Evolutionary conservation across 2,329 filamentous ascomycete genomes (phyloP).

Genomic region (Pseudogymnoascus sp.): DNA sequence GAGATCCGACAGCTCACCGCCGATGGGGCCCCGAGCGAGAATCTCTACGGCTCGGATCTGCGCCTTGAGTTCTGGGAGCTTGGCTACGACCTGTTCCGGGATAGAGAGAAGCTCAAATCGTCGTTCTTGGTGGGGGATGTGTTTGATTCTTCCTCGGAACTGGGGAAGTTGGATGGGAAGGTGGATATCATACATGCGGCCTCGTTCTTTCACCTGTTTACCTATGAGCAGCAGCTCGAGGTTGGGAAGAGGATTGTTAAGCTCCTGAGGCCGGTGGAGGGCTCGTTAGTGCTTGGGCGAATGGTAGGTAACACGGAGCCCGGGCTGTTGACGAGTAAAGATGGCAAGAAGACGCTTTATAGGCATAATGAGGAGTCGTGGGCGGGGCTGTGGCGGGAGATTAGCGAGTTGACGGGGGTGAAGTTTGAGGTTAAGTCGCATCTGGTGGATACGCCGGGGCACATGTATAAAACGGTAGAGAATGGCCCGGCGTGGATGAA

Average conservation of each 20-base stretch:
- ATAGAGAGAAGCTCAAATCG: slow-evolving; percentile 26
- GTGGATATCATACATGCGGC: slow-evolving; percentile 36
- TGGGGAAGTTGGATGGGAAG: slow-evolving; percentile 32
- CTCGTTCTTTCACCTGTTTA: slow-evolving; percentile 39
- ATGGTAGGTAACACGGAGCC: slow-evolving; percentile 27
- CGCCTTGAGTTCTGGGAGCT: slow-evolving; percentile 30
- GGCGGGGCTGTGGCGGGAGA: neutral
- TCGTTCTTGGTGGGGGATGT: slow-evolving; percentile 30
- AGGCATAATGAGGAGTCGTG: neutral
- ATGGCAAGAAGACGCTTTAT: neutral
- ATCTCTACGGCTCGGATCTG: slow-evolving; percentile 29
- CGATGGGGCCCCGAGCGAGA: slow-evolving; percentile 29
- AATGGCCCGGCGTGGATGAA: neutral
- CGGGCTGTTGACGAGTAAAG: neutral
- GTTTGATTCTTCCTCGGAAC: slow-evolving; percentile 24
- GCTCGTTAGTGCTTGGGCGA: slow-evolving; percentile 33
- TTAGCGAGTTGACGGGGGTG: neutral
- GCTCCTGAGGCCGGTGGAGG: slow-evolving; percentile 21
- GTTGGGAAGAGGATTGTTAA: slow-evolving; percentile 23
- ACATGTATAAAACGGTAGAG: neutral
- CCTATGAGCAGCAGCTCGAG: slow-evolving; percentile 32
- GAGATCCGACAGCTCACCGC: slow-evolving; percentile 32
- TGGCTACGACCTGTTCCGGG: slow-evolving; percentile 33
- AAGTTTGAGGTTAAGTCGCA: neutral
- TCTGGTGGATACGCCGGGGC: neutral